Evolutionary conservation across 2,329 filamentous ascomycete species (phyloP).

Genomic region (Epicoccum nigrum): DNA sequence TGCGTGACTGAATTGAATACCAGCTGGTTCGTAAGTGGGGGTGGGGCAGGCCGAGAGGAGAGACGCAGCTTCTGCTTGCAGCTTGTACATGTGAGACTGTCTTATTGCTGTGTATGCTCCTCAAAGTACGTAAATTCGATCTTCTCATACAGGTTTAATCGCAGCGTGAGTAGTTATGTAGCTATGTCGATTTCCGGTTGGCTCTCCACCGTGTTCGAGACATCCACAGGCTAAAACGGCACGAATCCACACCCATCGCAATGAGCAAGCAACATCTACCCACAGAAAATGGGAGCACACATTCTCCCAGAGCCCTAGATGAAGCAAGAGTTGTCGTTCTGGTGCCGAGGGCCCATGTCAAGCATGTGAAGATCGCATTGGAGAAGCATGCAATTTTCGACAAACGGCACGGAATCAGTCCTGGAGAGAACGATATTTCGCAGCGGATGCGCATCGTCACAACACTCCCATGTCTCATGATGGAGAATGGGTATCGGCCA

Average conservation of each 20-base stretch:
- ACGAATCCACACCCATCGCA: conserved; percentile 1
- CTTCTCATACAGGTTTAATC: neutral
- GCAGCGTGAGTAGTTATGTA: neutral
- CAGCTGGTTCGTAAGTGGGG: no score
- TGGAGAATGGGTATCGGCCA: neutral
- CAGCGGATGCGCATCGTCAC: conserved; percentile 33
- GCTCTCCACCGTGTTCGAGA: neutral
- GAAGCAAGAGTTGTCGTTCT: conserved; percentile 12
- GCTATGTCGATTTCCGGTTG: neutral
- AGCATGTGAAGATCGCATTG: conserved; percentile 48
- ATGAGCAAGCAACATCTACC: neutral
- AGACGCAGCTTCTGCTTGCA: neutral
- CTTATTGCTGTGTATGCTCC: neutral
- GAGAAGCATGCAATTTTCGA: conserved; percentile 40
- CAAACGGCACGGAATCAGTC: conserved; percentile 35
- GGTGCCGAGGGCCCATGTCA: conserved; percentile 45
- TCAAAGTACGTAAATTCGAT: no score
- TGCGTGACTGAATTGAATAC: no score
- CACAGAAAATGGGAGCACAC: neutral
- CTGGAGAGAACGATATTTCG: conserved; percentile 5
- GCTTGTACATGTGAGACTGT: neutral
- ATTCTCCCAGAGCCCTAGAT: neutral
- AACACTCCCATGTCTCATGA: conserved; percentile 7
- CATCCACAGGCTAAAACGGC: neutral
- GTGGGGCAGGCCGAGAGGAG: conserved; percentile 22